Evolutionary conservation across 495 filamentous ascomycete species (phyloP).

Genomic region (Penicillium cinerascens): DNA sequence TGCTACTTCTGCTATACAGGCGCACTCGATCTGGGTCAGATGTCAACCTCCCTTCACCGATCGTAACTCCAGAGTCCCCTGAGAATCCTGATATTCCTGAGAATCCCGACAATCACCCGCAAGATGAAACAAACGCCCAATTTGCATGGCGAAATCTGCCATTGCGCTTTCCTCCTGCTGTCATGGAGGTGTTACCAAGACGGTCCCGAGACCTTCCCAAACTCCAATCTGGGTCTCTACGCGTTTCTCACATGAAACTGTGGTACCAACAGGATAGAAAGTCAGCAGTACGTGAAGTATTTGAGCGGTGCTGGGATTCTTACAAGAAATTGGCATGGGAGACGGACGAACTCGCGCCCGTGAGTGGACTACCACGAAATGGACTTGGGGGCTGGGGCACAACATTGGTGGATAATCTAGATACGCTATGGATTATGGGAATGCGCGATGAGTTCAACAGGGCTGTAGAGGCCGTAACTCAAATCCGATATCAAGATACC

Average conservation of each 20-base stretch:
- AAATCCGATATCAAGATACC: slow-evolving; percentile 63
- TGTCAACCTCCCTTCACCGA: background rate
- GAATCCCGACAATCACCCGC: background rate
- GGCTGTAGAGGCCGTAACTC: slow-evolving; percentile 59
- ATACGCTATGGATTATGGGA: slow-evolving; percentile 88
- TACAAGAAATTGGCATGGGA: slow-evolving; percentile 66
- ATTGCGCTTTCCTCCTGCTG: slow-evolving; percentile 4
- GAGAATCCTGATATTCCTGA: background rate
- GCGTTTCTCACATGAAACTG: background rate
- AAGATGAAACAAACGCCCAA: background rate
- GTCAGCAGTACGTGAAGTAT: slow-evolving; percentile 53
- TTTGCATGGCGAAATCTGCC: slow-evolving; percentile 14
- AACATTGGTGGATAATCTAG: slow-evolving; percentile 78
- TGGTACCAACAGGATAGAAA: slow-evolving; percentile 21
- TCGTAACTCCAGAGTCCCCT: background rate
- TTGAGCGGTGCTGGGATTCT: slow-evolving; percentile 59
- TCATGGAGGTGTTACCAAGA: slow-evolving; percentile 3
- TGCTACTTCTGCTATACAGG: slow-evolving; percentile 8
- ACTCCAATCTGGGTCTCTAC: slow-evolving; percentile 3
- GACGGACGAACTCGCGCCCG: slow-evolving; percentile 63
- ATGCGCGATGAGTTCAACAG: slow-evolving; percentile 74
- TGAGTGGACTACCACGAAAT: slow-evolving; percentile 53
- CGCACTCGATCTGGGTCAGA: background rate
- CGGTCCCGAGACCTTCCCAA: background rate
- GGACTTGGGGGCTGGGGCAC: slow-evolving; percentile 81